phyloP scores from a whole-genome alignment of 1,139 yeast species.

The Hansenula sp. region DNA sequence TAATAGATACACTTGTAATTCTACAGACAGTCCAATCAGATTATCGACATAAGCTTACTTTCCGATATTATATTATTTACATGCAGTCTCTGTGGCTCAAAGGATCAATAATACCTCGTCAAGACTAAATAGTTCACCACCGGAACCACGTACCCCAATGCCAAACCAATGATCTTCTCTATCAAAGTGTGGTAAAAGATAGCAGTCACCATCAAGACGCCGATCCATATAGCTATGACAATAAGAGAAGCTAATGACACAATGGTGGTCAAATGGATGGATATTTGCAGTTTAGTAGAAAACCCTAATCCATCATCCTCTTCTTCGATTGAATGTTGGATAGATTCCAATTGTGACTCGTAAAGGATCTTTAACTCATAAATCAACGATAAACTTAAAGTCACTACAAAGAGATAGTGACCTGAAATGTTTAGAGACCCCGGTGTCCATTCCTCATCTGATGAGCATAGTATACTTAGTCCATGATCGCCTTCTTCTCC shows the following conservation, averaged over 20 bases:
- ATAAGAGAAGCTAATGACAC: not conserved
- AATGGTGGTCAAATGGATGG: not conserved
- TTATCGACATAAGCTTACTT: no score
- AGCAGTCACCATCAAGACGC: conserved; percentile 45
- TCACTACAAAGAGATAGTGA: conserved; percentile 46
- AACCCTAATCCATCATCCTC: not conserved
- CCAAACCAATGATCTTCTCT: conserved; percentile 50
- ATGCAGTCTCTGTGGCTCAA: not conserved
- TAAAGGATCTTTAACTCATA: not conserved
- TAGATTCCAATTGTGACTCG: not conserved
- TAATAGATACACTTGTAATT: no score
- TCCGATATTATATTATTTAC: no score
- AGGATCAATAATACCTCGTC: not conserved
- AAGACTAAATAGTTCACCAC: not conserved
- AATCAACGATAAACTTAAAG: conserved; percentile 29
- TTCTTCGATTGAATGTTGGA: not conserved
- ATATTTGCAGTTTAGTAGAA: not conserved
- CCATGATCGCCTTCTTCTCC: no score
- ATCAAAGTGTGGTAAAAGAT: conserved; percentile 53
- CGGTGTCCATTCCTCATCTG: conserved; percentile 38
- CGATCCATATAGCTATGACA: conserved; percentile 32
- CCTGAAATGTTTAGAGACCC: conserved; percentile 56
- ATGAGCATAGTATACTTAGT: not conserved
- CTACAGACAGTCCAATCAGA: no score
- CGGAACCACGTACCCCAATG: conserved; percentile 32